phyloP scores from a whole-genome alignment of 2,329 filamentous ascomycete genomes.

The Penicillium paneum region DNA sequence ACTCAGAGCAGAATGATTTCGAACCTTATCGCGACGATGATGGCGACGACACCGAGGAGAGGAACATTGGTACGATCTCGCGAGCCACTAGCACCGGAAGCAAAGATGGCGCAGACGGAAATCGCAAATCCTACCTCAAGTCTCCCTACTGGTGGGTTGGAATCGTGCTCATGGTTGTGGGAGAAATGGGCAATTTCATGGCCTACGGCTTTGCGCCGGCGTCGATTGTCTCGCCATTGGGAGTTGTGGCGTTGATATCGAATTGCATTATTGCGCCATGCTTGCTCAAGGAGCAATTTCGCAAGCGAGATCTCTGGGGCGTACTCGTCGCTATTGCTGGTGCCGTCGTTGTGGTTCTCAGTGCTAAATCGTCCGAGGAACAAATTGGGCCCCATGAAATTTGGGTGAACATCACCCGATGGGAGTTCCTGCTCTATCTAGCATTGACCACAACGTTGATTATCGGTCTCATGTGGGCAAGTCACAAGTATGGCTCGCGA shows the following conservation, averaged over 20 bases:
- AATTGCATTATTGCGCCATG: constrained; percentile 96
- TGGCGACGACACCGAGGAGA: constrained; percentile 29
- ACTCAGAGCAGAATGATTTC: constrained; percentile 18
- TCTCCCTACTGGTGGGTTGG: constrained; percentile 97
- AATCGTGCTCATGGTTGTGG: constrained; percentile 85
- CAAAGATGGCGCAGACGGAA: constrained; percentile 37
- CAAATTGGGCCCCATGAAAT: constrained; percentile 89
- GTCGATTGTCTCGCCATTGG: constrained; percentile 92
- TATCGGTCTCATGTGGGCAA: constrained; percentile 72
- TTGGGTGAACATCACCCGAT: constrained; percentile 79
- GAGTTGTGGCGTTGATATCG: constrained; percentile 92
- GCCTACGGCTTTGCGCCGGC: constrained; percentile 97
- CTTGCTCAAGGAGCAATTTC: constrained; percentile 87
- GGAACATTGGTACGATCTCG: constrained; percentile 36
- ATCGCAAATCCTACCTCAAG: constrained; percentile 72
- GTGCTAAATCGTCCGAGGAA: constrained; percentile 81
- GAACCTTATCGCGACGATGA: constrained; percentile 31
- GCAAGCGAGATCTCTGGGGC: constrained; percentile 78
- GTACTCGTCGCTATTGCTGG: constrained; percentile 83
- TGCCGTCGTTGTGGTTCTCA: constrained; percentile 88
- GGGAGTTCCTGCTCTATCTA: constrained; percentile 89
- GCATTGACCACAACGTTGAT: constrained; percentile 73
- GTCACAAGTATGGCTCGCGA: constrained; percentile 75
- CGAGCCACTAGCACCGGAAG: constrained; percentile 36
- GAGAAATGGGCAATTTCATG: constrained; percentile 93